Evolutionary conservation across 2,329 filamentous ascomycete species (phyloP), one percentile per base, ranked within the genome.

Genomic region (Talaromyces sp.): DNA sequence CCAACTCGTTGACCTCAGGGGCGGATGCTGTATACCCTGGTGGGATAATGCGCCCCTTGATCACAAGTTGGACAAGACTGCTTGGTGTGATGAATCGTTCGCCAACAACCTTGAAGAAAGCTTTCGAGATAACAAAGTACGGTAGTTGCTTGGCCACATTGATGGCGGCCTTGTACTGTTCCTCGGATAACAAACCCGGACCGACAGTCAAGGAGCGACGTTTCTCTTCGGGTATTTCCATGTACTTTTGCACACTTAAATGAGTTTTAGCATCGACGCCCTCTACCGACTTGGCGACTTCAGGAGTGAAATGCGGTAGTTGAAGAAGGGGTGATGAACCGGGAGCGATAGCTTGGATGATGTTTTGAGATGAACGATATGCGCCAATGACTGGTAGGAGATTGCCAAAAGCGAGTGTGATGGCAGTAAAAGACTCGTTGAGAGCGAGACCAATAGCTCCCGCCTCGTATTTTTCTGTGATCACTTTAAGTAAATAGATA

Each of bases 71-170:
- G 24, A 98, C 94, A 43, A 99, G 85, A 64, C 93, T 96, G 65
- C 90, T 92, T 7, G 95, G 93, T 37, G 94, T 96, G 73, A 99
- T 92, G 76, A 90, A 90, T 70, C 90, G 91, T 80, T 99, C 96
- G 74, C 95, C 95, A 61, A 92, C 89, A 54, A 99, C 96, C 83
- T 99, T 99, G 87, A 99, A 99, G 80, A 97, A 99, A 8, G 93
- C 92, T 81, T 93, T 96, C 73, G 92, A 92, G 11, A 99, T 88
- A 65, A 90, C 86, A 63, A 99, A 84, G 68, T 88, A 86, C 1
- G 95, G 95, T 33, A 99, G 84, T 78, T 97, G 92, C 71, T 88
- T 87, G 33, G 93, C 93, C 35, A 97, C 90, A 56, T 80, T 79
- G 66, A 97, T 83, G 43, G 90, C 90, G 48, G 88, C 85, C 68